Conservation (phyloP, 176 grass and related monocot genomes). For the Eragrostis nindensis region DNA sequence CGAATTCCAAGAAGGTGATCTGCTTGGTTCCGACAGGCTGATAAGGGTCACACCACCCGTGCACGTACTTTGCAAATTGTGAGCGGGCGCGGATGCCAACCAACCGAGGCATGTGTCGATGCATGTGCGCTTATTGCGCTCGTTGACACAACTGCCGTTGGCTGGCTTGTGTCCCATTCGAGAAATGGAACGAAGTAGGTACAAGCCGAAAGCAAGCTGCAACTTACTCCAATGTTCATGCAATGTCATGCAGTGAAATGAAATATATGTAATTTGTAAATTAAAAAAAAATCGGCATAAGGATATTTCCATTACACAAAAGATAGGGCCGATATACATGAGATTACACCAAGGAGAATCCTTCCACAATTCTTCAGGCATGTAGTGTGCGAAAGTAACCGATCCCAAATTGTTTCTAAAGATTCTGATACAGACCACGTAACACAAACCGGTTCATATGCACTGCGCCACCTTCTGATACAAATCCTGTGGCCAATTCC, state of each 20-base stretch:
- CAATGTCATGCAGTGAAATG: background rate
- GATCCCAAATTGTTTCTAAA: background rate
- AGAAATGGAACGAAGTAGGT: background rate
- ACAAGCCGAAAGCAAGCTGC: background rate
- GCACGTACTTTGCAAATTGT: background rate
- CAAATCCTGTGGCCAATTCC: conserved; percentile 96
- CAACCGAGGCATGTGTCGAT: background rate
- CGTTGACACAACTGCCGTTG: too few relatives aligned
- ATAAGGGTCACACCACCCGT: background rate
- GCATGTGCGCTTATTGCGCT: too few relatives aligned
- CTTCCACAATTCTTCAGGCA: background rate
- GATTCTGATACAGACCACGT: conserved; percentile 20
- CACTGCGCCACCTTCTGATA: conserved; percentile 87
- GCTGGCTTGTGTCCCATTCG: background rate
- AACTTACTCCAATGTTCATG: background rate
- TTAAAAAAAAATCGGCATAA: background rate
- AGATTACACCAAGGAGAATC: background rate
- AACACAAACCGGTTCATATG: conserved; percentile 58
- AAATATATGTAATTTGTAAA: background rate
- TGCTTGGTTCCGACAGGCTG: background rate
- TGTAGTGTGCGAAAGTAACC: background rate
- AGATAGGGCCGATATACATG: background rate
- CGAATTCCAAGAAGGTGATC: background rate
- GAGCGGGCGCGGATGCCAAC: background rate
- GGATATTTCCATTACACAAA: conserved; percentile 6